Conservation (phyloP, 2,329 filamentous ascomycete genomes). For the Cryphonectria naterciae region DNA sequence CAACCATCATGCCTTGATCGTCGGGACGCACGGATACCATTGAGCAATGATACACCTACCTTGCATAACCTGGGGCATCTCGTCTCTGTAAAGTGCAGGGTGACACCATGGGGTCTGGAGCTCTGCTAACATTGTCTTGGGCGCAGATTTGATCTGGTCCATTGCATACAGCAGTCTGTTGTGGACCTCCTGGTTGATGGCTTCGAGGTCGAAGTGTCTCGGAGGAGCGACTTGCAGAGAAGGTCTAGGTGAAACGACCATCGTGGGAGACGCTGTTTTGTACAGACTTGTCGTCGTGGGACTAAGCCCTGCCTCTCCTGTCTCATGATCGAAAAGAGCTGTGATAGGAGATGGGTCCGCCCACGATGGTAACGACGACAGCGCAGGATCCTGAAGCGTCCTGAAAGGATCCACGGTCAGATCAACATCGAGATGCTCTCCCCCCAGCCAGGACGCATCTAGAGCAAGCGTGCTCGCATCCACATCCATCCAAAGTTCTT, state of each 20-base stretch:
- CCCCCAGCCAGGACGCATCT: neutral
- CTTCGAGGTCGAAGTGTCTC: slow-evolving; percentile 14
- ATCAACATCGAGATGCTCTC: neutral
- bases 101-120: slow-evolving; percentile 60
- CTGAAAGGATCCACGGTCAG: neutral
- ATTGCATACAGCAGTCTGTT: slow-evolving; percentile 37
- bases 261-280: neutral
- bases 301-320: too few relatives aligned
- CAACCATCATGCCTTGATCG: neutral
- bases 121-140: slow-evolving; percentile 51
- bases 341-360: neutral
- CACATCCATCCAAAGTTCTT: neutral
- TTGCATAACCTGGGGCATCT: slow-evolving; percentile 56
- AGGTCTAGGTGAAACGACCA: slow-evolving; percentile 1
- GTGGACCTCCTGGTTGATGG: slow-evolving; percentile 14
- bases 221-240: neutral
- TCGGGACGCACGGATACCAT: neutral
- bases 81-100: slow-evolving; percentile 51
- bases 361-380: neutral
- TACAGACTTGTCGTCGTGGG: neutral
- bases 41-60: slow-evolving; percentile 37
- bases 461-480: neutral
- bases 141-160: slow-evolving; percentile 56
- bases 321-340: neutral
- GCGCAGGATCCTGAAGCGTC: neutral